Evolutionary conservation across 2,329 filamentous ascomycete species (phyloP).

Genomic region (Hypoxylon sp.): DNA sequence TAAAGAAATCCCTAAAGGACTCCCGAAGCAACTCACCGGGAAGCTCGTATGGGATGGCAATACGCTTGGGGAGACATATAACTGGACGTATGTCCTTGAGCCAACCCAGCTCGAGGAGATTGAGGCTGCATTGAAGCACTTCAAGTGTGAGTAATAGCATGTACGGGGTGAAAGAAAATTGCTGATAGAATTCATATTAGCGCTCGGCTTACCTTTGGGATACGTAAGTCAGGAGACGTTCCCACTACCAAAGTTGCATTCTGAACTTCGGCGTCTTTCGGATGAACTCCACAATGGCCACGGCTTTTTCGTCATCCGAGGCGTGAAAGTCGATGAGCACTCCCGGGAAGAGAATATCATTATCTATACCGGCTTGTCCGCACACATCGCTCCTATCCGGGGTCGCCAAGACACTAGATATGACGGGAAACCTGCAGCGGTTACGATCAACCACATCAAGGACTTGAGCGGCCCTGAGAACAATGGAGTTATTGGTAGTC

Average conservation of each 20-base stretch:
- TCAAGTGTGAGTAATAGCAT: slow-evolving; percentile 48
- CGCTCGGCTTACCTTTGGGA: slow-evolving; percentile 49
- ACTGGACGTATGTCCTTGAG: slow-evolving; percentile 63
- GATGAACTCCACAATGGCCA: slow-evolving; percentile 64
- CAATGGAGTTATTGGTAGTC: slow-evolving; percentile 59
- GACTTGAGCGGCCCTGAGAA: slow-evolving; percentile 56
- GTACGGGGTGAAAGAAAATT: not conserved
- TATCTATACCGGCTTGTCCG: slow-evolving; percentile 67
- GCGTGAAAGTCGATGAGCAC: slow-evolving; percentile 62
- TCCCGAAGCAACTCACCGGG: slow-evolving; percentile 58
- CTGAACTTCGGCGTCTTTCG: slow-evolving; percentile 60
- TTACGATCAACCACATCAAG: slow-evolving; percentile 68
- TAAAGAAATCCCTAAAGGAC: slow-evolving; percentile 57
- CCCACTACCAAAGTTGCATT: slow-evolving; percentile 61
- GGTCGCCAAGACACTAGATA: slow-evolving; percentile 61
- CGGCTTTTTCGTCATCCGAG: slow-evolving; percentile 69
- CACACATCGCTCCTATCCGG: slow-evolving; percentile 63
- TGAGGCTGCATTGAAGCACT: slow-evolving; percentile 51
- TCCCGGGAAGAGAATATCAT: slow-evolving; percentile 65
- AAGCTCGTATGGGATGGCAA: slow-evolving; percentile 66
- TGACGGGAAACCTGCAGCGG: slow-evolving; percentile 57
- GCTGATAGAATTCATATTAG: slow-evolving; percentile 35
- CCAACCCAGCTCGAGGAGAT: slow-evolving; percentile 60
- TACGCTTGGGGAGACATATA: slow-evolving; percentile 55
- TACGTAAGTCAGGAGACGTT: slow-evolving; percentile 61